A percentile compares a stretch with the other conserved stretches of the same genome.
Evolutionary conservation across 2,329 filamentous ascomycete species (phyloP).

Genomic region (Colletotrichum eremochloae): DNA sequence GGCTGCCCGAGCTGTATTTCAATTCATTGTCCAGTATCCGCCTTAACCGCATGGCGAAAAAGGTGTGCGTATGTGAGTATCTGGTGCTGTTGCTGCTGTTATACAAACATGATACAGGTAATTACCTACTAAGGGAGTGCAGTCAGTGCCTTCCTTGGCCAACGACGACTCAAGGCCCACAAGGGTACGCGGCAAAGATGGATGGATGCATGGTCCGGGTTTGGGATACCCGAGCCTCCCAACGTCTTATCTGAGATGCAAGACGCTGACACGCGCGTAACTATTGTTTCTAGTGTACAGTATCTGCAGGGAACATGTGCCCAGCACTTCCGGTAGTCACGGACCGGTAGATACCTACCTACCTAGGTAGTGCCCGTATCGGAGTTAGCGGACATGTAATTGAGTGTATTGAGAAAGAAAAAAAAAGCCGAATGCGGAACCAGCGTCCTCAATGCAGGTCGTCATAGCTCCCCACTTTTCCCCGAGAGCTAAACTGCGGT

Average conservation of each 20-base stretch:
- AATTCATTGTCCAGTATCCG: neutral
- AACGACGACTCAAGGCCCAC: neutral
- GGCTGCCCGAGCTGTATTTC: neutral
- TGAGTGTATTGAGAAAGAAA: neutral
- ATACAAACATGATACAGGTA: neutral
- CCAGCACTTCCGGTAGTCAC: neutral
- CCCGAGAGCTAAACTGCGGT: slow-evolving; percentile 34
- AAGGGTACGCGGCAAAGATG: slow-evolving; percentile 4
- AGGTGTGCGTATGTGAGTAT: neutral
- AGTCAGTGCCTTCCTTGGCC: neutral
- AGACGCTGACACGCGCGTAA: slow-evolving; percentile 24
- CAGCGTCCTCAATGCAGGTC: slow-evolving; percentile 39
- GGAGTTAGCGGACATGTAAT: slow-evolving; percentile 38
- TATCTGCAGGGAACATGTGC: slow-evolving; percentile 6
- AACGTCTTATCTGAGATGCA: slow-evolving; percentile 8
- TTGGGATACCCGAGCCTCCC: slow-evolving; percentile 1
- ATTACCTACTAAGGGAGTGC: neutral
- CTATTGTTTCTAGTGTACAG: neutral
- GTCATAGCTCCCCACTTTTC: slow-evolving; percentile 42
- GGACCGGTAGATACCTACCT: too few species aligned
- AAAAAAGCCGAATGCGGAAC: slow-evolving; percentile 38
- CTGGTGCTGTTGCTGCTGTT: neutral
- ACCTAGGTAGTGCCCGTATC: slow-evolving; percentile 12
- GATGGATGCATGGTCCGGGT: neutral
- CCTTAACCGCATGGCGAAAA: neutral